Base-by-base conservation (phyloP, 345 rosid genomes). In the Citrus glauca region DNA sequence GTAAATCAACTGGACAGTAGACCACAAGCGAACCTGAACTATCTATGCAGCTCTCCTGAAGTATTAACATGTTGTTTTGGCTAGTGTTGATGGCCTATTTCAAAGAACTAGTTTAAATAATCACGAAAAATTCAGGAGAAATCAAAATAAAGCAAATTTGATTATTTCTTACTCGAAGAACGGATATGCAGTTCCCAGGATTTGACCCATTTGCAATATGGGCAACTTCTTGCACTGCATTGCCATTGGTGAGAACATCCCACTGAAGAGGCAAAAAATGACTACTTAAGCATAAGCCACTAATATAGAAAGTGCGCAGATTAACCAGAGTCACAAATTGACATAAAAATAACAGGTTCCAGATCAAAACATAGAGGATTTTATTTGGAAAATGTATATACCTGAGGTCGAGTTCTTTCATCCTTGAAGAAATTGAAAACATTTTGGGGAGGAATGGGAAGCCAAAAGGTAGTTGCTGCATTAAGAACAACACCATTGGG, bases 401-500 rank as follows among this genome's bases (percentile, higher is more conserved):
- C 99, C 94, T 96, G 99, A 57, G 95, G 77, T 78, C 99, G 90
- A 45, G 94, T 91, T 85, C 95, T 86, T 88, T 94, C 98, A 33
- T 96, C 99, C 83, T 89, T 92, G 83, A 96, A 91, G 89, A 96
- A 96, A 73, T 71, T 85, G 83, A 96, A 96, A 71, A 92, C 86
- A 20, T 64, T 90, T 79, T 91, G 92, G 0, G 95, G 95, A 40
- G 97, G 83, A 77, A 89, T 78, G 0, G 99, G 97, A 76, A 96
- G 94, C 98, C 98, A 92, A 72, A 96, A 90, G 4, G 97, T 92
- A 32, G 98, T 96, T 4, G 98, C 95, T 62, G 99, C 99, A 79
- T 95, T 88, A 22, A 96, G 91, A 84, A 96, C 89, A 19, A 92
- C 89, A 9, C 99, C 97, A 38, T 86, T 92, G 9, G 97, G 95